Base-by-base conservation (phyloP, 108 stramenopile genomes). In the Cyclotella choctawhatcheeana region DNA sequence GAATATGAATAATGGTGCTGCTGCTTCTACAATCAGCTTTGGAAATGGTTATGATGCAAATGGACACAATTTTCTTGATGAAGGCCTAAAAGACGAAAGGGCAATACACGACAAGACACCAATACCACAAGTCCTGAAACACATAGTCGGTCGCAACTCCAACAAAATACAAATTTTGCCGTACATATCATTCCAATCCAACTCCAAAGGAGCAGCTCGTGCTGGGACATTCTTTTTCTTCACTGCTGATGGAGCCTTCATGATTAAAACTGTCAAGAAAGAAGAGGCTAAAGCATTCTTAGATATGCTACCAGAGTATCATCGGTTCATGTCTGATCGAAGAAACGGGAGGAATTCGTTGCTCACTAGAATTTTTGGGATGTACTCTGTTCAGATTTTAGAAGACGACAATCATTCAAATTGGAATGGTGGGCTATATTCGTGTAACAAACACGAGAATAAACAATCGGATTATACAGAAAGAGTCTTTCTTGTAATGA, bases 231-330 rank as follows among this genome's bases (percentile, higher is more conserved):
- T 88, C 52, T 96, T 96, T 69, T 93, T 96, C 71, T 96, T 96
- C 47, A 85, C 95, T 4, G 74, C 83, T 8, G 95, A 96, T 79
- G 92, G 92, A 34, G 90, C 85, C 29, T 96, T 89, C 69, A 88
- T 96, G 91, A 88, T 96, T 56, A 96, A 96, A 73, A 91, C 92
- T 21, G 84, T 96, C 44, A 92, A 93, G 74, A 83, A 85, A 30
- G 82, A 85, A 29, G 92, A 93, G 67, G 84, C 85, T n/a, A 76
- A 81, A 51, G 83, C 89, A 26, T 77, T 96, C 3, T 48, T 90
- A 50, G 50, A 76, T 10, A 93, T 95, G 79, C 79, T 93, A 8
- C 89, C 89, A 0, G 85, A 88, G 27, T 95, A 95, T 69, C 79
- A 88, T 56, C 44, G 73, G 14, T 88, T 86, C 78, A 93, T 95